Evolutionary conservation across 2,329 filamentous ascomycete genomes (phyloP), one percentile per base, ranked within the genome.

Genomic region (Hymenoscyphus occultus): DNA sequence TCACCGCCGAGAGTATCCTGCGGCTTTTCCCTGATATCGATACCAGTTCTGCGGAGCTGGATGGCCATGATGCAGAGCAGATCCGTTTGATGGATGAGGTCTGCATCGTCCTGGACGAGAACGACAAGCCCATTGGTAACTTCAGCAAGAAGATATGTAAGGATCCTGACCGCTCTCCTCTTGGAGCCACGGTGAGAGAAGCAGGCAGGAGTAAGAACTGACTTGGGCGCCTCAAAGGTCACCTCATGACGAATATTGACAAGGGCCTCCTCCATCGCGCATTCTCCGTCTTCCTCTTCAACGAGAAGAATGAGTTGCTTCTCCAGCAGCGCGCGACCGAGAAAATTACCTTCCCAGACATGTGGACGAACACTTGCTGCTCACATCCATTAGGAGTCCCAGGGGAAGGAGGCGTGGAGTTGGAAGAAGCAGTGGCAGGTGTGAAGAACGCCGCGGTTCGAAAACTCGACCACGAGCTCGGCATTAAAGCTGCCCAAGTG

Each of bases 291-390:
- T 99, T 99, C 82, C 88, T 99, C 71, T 99, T 99, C 83, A 92
- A 98, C 80, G 90, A 91, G 68, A 85, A 95, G 77, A 96, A 97
- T 79, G 90, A 93, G 73, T 83, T 98, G 67, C 90, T 99, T 56
- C 87, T 99, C 61, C 95, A 99, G 81, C 95, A 98, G 82, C 91
- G 95, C 71, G 95, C 95, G 35, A 82, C 88, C 51, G 94, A 98
- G 82, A 99, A 99, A 83, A 99, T 99, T 76, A 99, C 95, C 6
- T 99, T 99, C 81, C 94, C 95, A 59, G 92, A 97, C 77, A 93
- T 97, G 90, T 99, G 95, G 95, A 99, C 95, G 69, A 99, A 99
- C 81, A 99, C 95, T 39, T 99, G 95, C 85, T 99, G 95, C 83
- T 99, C 95, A 48, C 95, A 99, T 79, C 95, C 95, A 5, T 85